Base-by-base conservation (phyloP, 108 stramenopile genomes). In the Parmales sp. region DNA sequence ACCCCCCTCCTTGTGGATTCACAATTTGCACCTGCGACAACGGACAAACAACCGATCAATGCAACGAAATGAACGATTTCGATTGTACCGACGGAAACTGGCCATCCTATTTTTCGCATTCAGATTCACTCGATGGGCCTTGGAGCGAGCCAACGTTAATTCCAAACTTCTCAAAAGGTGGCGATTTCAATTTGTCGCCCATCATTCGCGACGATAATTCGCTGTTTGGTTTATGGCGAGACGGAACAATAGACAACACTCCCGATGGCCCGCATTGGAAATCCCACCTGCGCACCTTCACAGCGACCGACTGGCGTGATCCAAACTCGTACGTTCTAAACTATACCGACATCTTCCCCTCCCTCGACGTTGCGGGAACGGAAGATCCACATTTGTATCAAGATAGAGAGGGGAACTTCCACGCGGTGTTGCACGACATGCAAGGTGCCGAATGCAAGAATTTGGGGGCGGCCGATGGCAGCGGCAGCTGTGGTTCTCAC, bases 61-160 rank as follows among this genome's bases (percentile, higher is more conserved):
- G 54, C 31, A 60, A 28, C 3, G 54, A 34, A 26, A 13, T 13
- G 46, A 4, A 60, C 31, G 36, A 60, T 20, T 7, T 60, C 5
- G 54, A 34, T 13, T 13, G 36, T 34, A 60, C 31, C 26, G 54
- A 60, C 20, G 31, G 31, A 3, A 60, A 5, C 31, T 60, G 54
- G 54, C 13, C 36, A 34, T 60, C 54, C 1, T 60, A 19, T 16
- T 34, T 34, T 1, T 3, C 3, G 31, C 31, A 60, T 16, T 34
- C 54, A 5, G n/a, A n/a, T n/a, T n/a, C n/a, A n/a, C n/a, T n/a
- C n/a, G 2, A 11, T 1, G 54, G 54, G 26, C 29, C 29, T 29
- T 60, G 54, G 54, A 60, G 54, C 54, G 54, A 60, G 54, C 54
- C 54, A 9, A 4, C 36, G 54, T 34, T 34, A 20, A 60, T 60